These are phyloP conservation scores for Ceratobasidium sp. DNA, from an alignment of 1,284 basidiomycete genomes.

Conservation along the genomic window DNA sequence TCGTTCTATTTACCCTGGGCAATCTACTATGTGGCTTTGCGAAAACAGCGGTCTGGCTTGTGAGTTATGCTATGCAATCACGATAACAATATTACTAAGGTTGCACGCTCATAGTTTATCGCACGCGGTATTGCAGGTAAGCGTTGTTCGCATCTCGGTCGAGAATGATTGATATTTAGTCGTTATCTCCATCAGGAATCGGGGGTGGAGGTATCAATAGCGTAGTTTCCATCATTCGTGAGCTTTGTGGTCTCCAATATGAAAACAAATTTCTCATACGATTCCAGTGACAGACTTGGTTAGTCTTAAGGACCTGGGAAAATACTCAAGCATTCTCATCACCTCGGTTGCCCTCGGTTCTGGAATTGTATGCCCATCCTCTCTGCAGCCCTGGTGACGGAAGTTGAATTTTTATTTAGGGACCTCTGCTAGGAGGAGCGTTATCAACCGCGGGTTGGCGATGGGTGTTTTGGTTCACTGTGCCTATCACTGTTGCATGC, in stretches of 20 bases:
- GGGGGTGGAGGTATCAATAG: conserved; percentile 36
- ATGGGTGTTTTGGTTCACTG: conserved; percentile 39
- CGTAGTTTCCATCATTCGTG: conserved; percentile 29
- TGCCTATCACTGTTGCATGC: conserved; percentile 14
- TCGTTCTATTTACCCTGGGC: conserved; percentile 29
- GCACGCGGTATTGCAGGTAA: conserved; percentile 27
- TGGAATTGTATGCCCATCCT: conserved; percentile 6
- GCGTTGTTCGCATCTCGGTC: too few relatives aligned
- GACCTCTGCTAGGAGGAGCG: conserved; percentile 31
- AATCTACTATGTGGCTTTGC: conserved; percentile 35
- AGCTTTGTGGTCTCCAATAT: background rate
- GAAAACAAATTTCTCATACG: background rate
- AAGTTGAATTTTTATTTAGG: background rate
- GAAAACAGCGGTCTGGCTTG: conserved; percentile 28
- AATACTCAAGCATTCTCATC: conserved; percentile 74
- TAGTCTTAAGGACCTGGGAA: conserved; percentile 74
- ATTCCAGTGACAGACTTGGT: conserved; percentile 73
- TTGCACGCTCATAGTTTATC: conserved; percentile 6
- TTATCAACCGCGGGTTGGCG: conserved; percentile 39
- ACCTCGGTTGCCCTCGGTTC: conserved; percentile 49
- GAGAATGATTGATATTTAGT: background rate
- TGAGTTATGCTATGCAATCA: background rate
- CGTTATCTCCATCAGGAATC: background rate
- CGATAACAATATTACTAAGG: background rate
- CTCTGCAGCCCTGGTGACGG: background rate